Base-by-base conservation (phyloP, 1,284 basidiomycete genomes). In the Lentinula novae-zelandiae region DNA sequence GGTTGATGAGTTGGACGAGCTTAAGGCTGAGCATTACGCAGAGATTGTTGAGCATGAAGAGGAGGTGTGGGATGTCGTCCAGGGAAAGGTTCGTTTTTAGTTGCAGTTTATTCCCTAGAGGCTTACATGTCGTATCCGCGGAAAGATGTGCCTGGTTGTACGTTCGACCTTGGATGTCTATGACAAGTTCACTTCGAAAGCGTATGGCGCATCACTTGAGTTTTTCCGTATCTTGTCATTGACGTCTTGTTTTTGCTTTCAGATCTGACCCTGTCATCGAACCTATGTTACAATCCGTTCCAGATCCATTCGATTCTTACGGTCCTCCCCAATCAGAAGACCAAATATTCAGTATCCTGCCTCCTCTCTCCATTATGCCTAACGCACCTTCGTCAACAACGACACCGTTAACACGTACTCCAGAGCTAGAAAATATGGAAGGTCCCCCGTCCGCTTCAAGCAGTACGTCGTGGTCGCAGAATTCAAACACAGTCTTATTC, bases 41-140 rank as follows among this genome's bases (percentile, higher is more conserved):
- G 91, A 96, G 67, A 95, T 96, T 58, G 77, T 96, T 58, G 92
- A 94, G 61, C 93, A 94, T 65, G 95, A 98, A 75, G 93, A 96
- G 68, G 89, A 95, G 75, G 87, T 93, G 5, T 98, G 96, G 96
- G 86, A 94, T 67, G 86, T 87, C 13, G 92, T 97, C 10, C 86
- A 95, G 69, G 83, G 81, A 64, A 95, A 95, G 78, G 89, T 91
- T 53, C 40, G 67, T 31, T 9, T 13, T 42, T 27, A 50, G 15
- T 5, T 7, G 48, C 20, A 40, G 17, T 51, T 27, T 40, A 49
- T 38, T 49, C 50, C 13, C 7, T 52, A 31, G 12, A 40, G 33
- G 27, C 46, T 48, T 46, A 15, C 55, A n/a, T 38, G 51, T 57
- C 55, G 8, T 38, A 34, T 57, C 17, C 39, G 17, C 61, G 57